Evolutionary conservation across 2,329 filamentous ascomycete species (phyloP).

Genomic region (Calonectria montana): DNA sequence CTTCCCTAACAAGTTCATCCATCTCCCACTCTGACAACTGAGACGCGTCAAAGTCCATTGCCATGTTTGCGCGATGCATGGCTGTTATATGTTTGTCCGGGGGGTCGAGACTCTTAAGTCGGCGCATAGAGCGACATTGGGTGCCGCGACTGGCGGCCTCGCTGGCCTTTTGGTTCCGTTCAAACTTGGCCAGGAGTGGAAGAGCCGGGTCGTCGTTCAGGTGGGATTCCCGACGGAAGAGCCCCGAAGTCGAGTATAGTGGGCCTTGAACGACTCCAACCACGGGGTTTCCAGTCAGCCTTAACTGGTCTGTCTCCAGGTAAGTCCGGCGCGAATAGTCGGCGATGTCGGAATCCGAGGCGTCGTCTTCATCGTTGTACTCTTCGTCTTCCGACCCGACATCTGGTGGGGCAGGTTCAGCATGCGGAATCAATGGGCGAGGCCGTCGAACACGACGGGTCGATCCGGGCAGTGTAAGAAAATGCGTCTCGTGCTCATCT

Average conservation of each 20-base stretch:
- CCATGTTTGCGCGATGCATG: conserved; percentile 42
- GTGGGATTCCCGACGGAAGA: conserved; percentile 64
- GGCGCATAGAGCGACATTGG: conserved; percentile 39
- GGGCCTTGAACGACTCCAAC: conserved; percentile 69
- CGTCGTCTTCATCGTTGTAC: conserved; percentile 10
- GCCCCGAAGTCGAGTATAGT: conserved; percentile 57
- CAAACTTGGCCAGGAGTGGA: conserved; percentile 58
- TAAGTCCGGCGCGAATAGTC: conserved; percentile 43
- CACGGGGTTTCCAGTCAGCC: conserved; percentile 55
- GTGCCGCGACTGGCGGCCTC: conserved; percentile 41
- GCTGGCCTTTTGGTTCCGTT: conserved; percentile 58
- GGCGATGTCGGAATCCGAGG: conserved; percentile 31
- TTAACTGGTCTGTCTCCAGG: conserved; percentile 55
- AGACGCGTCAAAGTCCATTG: conserved; percentile 45
- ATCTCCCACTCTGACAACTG: conserved; percentile 32
- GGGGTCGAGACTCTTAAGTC: conserved; percentile 35
- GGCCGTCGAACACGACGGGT: conserved; percentile 56
- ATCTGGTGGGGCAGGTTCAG: conserved; percentile 57
- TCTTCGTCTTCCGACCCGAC: conserved; percentile 22
- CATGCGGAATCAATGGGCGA: conserved; percentile 61
- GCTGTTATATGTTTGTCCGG: conserved; percentile 15
- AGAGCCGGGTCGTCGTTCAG: conserved; percentile 52
- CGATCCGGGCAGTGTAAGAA: conserved; percentile 50
- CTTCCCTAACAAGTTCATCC: conserved; percentile 35
- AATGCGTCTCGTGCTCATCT: conserved; percentile 49